Base-by-base conservation (phyloP, 139 green algal genomes). In the Ostreobium quekettii region DNA sequence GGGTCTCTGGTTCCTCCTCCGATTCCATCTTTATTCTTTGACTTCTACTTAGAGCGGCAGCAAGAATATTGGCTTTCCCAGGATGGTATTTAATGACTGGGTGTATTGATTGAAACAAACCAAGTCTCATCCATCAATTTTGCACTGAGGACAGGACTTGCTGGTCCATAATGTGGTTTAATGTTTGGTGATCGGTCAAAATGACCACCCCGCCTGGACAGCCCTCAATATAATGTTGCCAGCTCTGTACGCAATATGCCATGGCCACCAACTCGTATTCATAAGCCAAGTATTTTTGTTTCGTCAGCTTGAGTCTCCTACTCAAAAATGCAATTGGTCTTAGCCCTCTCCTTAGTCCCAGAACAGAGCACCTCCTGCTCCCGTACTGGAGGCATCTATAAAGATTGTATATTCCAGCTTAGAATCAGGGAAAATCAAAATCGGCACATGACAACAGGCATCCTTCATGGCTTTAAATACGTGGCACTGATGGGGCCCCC, bases 381-480 rank as follows among this genome's bases (percentile, higher is more conserved):
- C 53, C 19, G 15, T 29, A 11, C 33, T 11, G 33, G 53, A 62
- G 8, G 53, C 53, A 62, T 62, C 53, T 15, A 26, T 62, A 29
- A 62, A 15, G 53, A 62, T 26, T 29, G 53, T 62, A 29, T 62
- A 62, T 36, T 24, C 11, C 19, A 35, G 7, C 19, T 62, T n/a
- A 35, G 53, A 26, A 62, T 62, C 19, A 62, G n/a, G 53, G 53
- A 11, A 62, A 39, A 37, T 67, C 2, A 1, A 75, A 3, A 1
- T 66, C 3, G 1, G 29, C 39, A 2, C 2, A 48, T 1, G 36
- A 0, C 1, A 2, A 4, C 1, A 78, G 53, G n/a, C 42, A 0
- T 47, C 0, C 66, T 78, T 78, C 36, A 78, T 11, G 0, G n/a
- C 2, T 6, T 75, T 32, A 6, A 78, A n/a, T 15, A 48, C 66